These are phyloP conservation scores for Arthrobotrys iridis DNA, from an alignment of 2,329 filamentous ascomycete genomes.

Conservation along the genomic window DNA sequence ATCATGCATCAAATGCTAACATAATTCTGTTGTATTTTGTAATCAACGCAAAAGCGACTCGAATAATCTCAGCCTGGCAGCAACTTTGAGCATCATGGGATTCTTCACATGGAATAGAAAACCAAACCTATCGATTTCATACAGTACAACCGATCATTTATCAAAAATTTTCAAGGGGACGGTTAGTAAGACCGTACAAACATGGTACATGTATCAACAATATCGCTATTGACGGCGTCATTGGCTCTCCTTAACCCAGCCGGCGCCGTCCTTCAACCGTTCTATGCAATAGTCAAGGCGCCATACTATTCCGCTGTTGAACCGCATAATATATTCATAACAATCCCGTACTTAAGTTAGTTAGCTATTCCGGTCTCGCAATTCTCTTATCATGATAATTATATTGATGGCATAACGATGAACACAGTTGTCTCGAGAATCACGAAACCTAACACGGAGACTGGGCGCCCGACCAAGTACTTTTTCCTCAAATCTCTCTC, in stretches of 20 bases:
- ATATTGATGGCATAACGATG: background rate
- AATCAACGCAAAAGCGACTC: constrained; percentile 5
- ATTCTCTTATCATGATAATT: background rate
- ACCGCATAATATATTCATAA: background rate
- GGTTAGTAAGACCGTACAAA: no score
- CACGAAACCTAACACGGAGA: background rate
- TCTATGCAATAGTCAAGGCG: constrained; percentile 26
- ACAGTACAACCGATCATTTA: no score
- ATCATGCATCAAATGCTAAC: no score
- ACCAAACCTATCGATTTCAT: no score
- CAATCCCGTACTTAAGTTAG: constrained; percentile 8
- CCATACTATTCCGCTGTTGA: constrained; percentile 5
- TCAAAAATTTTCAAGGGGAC: no score
- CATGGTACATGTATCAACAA: background rate
- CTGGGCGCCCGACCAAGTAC: constrained; percentile 7
- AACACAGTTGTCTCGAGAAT: constrained; percentile 18
- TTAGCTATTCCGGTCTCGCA: background rate
- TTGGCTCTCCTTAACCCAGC: background rate
- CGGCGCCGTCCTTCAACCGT: background rate
- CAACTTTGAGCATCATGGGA: background rate
- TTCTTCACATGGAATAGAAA: no score
- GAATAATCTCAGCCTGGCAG: background rate
- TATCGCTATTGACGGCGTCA: background rate
- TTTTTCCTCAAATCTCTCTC: constrained; percentile 26
- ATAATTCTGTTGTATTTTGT: constrained; percentile 10